Evolutionary conservation across 257 asterid genomes (phyloP), one percentile per base, ranked within the genome.

Genomic region (Avicennia marina): DNA sequence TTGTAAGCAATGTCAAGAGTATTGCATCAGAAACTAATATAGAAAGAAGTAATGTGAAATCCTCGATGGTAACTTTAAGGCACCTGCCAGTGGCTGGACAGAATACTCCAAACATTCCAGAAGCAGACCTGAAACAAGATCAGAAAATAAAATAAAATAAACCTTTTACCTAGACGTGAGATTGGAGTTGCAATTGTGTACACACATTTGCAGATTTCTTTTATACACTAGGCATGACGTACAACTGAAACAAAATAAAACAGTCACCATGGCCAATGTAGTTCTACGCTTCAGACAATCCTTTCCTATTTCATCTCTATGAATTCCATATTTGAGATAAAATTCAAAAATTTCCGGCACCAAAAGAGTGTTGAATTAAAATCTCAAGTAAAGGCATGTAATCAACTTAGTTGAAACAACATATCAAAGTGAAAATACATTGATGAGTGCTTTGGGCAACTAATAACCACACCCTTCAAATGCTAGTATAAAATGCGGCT

Each of bases 31-130:
- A 62, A 54, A 55, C 50, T 31, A 61, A 62, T 47, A 43, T 17
- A 43, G 17, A 67, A 58, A 42, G 48, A 33, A 59, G 59, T 63
- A 45, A 46, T 46, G 45, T 39, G 34, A 58, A 61, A 72, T 65
- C 55, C 39, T 42, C 13, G 45, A 38, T 42, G 15, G 49, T 46
- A 43, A 59, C 27, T 39, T 21, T 55, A 40, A 52, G 46, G 72
- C 32, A 93, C 97, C 98, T 86, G 72, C 98, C 97, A 25, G 82
- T 75, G 63, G 90, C 79, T 49, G 97, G 98, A 46, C 98, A 95
- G 74, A 46, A 83, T 66, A 93, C 74, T 78, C 86, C 86, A 83
- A 72, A 86, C 78, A 72, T 58, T 68, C 88, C 86, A 56, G 95
- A 74, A 67, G 78, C 79, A 75, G 81, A 72, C 58, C 98, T 93